phyloP scores from a whole-genome alignment of 1,139 yeast genomes.

The Ogataea hybrid region DNA sequence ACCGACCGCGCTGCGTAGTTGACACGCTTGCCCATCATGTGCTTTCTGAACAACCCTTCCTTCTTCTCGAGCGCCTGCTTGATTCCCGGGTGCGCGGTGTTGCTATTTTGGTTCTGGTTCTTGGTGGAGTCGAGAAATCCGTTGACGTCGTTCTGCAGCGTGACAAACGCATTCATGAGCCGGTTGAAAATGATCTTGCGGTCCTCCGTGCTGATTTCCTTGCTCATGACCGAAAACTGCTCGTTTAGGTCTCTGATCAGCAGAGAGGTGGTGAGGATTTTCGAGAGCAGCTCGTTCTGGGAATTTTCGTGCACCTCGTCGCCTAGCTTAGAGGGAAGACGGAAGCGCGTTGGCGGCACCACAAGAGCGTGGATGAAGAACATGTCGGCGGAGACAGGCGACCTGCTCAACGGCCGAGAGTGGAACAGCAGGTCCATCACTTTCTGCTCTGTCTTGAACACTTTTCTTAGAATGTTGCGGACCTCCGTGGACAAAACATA shows the following conservation, averaged over 20 bases:
- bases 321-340: constrained; percentile 95
- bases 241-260: constrained; percentile 87
- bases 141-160: constrained; percentile 92
- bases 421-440: constrained; percentile 68
- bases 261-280: constrained; percentile 74
- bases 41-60: constrained; percentile 97
- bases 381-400: constrained; percentile 72
- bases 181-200: constrained; percentile 79
- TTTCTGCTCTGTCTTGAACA: constrained; percentile 69
- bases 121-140: constrained; percentile 91
- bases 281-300: constrained; percentile 84
- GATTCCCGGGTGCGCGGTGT: constrained; percentile 85
- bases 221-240: constrained; percentile 61
- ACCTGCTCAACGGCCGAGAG: constrained; percentile 61
- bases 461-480: constrained; percentile 68
- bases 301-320: constrained; percentile 94
- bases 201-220: constrained; percentile 65
- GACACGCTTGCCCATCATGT: constrained; percentile 99
- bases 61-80: constrained; percentile 98
- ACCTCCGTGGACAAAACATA: constrained; percentile 87
- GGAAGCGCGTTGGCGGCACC: constrained; percentile 95
- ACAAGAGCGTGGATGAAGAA: constrained; percentile 85
- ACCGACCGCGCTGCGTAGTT: constrained; percentile 99
- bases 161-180: constrained; percentile 92
- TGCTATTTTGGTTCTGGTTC: constrained; percentile 62